Base-by-base conservation (phyloP, 2,329 filamentous ascomycete species). In the Colletotrichum viniferum region DNA sequence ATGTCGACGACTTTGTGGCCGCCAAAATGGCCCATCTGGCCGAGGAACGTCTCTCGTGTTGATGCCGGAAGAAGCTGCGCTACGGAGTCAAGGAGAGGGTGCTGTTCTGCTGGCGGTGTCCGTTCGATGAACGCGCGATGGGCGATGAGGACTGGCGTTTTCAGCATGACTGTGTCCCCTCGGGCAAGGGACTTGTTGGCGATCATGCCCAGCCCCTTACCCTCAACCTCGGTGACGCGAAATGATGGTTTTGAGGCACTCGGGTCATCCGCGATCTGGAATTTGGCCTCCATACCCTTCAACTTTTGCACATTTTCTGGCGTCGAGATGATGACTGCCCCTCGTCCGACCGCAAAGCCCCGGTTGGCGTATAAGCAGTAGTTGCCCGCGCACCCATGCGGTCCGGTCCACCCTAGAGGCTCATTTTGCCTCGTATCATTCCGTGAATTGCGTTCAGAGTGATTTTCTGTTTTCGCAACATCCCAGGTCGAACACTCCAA, bases 291-390 rank as follows among this genome's bases (percentile, higher is more conserved):
- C 52, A 24, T 18, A 7, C 13, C 5, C 24, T 76, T 76, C 36
- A 70, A 18, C 18, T 70, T 70, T 7, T 73, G 61, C n/a, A 77
- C 36, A 32, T 72, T 71, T 7, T 78, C 76, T 1, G 81, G 76
- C 4, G 81, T 82, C 48, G 84, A 87, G 32, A 87, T 62, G 56
- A 87, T 73, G n/a, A 83, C 82, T 67, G 86, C 83, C 58, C 86
- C 86, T 7, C 84, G 79, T 18, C 81, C 82, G 18, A 79, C 77
- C 26, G 84, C 85, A 66, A 86, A 86, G 14, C 69, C 77, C 4
- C 78, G 68, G 74, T 83, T 82, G 16, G 82, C 78, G 76, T 83
- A 87, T 66, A 85, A 80, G 78, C 85, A 87, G 78, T 76, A 77
- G 16, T 14, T 30, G 13, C 66, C 77, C 2, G 62, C 66, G 32